Base-by-base conservation (phyloP, 257 asterid genomes). In the Solanum paucissectum region DNA sequence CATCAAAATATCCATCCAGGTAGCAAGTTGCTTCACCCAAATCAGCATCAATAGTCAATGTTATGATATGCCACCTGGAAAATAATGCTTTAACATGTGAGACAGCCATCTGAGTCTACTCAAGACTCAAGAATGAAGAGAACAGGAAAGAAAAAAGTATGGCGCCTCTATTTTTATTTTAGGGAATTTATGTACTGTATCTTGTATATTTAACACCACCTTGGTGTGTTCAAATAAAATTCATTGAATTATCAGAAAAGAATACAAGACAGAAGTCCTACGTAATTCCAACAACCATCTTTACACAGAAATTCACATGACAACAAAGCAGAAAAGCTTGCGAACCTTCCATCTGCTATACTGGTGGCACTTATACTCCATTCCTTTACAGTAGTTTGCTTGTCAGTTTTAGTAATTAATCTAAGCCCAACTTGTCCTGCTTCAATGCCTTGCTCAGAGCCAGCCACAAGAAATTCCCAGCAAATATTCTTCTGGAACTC, bases 341-440 rank as follows among this genome's bases (percentile, higher is more conserved):
- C 58, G 58, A 73, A 97, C 99, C 99, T 97, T 91, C 99, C 99
- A 89, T 97, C 99, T 46, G 99, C 99, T 87, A 97, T 93, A 89
- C 99, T 91, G 68, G 98, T 94, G 52, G 98, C 94, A 89, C 99
- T 94, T 84, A 97, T 93, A 92, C 92, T 93, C 99, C 99, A 97
- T 92, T 97, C 99, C 90, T 95, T 96, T 18, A 97, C 94, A 88
- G 94, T 93, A 87, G 94, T 92, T 90, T 96, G 99, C 87, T 98
- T 95, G 89, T 97, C 99, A 88, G 98, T 98, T 92, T 96, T 97
- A 37, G 96, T 95, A 77, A 97, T 96, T 82, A 96, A 87, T 71
- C 98, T 94, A 58, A 97, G 93, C 87, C 98, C 99, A 88, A 97
- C 98, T 93, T 97, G 99, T 76, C 99, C 99, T 90, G 99, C 96